Base-by-base conservation (phyloP, 768 basidiomycete genomes). In the Xerocomus potaroensis region DNA sequence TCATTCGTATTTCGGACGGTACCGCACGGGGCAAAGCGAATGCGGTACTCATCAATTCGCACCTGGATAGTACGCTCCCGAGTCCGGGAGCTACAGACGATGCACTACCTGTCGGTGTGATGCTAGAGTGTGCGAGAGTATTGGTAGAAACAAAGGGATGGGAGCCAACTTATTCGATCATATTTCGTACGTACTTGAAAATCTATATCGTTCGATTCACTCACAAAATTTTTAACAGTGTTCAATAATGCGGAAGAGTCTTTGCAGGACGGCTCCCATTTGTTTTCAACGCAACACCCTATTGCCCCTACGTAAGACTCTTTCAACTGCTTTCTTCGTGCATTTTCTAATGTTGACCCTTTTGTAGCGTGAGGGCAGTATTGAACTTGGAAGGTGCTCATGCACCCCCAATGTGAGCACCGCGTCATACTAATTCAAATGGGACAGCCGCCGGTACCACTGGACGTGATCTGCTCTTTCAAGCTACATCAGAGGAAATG, bases 221-320 rank as follows among this genome's bases (percentile, higher is more conserved):
- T 31, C 15, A 18, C 8, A 8, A 27, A 41, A 48, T 8, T 15
- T 15, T 40, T 32, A 31, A 35, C 50, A 93, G 91, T 98, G 50
- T 96, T 95, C 72, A 97, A 97, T 55, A 78, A 95, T 50, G 95
- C 87, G 10, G 94, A 98, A 66, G 94, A 98, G 62, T 91, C 87
- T 1, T 69, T 98, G 24, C 95, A 97, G 65, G 95, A 97, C 60
- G 93, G 87, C 0, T 93, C 91, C 0, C 94, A 98, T 67, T 72
- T 96, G 4, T 98, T 85, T 65, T 84, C 92, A 6, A 96, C 92
- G 1, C 91, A 95, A 58, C 91, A 96, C 62, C 81, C 80, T 14
- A 74, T 74, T 48, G 83, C 80, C 23, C 62, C 74, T 9, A 87
- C 83, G 88, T 87, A 45, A 57, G 84, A 71, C 27, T 21, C 15